Base-by-base conservation (phyloP, 192 early-diverging fungal genomes). In the Umbelopsis isabellina region DNA sequence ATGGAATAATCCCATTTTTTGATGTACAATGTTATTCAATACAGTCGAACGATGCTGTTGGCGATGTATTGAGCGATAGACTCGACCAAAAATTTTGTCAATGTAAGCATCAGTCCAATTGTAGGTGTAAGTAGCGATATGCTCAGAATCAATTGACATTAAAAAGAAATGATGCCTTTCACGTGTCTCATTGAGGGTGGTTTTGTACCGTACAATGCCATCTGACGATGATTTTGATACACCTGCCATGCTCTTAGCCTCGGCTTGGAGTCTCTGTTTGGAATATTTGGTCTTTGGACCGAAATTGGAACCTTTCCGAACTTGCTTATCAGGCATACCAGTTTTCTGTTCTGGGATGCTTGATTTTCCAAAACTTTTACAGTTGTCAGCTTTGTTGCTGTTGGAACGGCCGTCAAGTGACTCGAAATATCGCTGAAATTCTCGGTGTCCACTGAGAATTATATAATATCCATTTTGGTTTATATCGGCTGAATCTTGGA, bases 1-100 rank as follows among this genome's bases (percentile, higher is more conserved):
- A 67, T 86, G 80, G 70, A 88, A 88, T 15, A 88, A 72, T 1
- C 87, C 87, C 83, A 88, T 86, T 50, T 88, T 88, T 70, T 88
- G 87, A 51, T 85, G 73, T 9, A 88, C 45, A 25, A 88, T 83
- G 47, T 82, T 88, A 64, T 83, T 77, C 1, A 88, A 69, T 0
- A 83, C 50, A 46, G 72, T 68, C 55, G 79, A 81, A 27, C 87
- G 82, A 44, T 83, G 68, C 65, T 82, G 79, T 65, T 88, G 83
- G 66, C 81, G 79, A 25, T 74, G 71, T 16, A 84, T 74, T 10
- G 79, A 76, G 25, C 71, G 78, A 64, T 78, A 72, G 11, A 84
- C 68, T 1, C 71, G 70, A 10, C 67, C 65, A 46, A 85, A 86
- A 41, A 88, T 71, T 49, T 84, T 82, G 1, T 86, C 85, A 5